Evolutionary conservation across 1,284 basidiomycete species (phyloP).

Genomic region (Malassezia cuniculi): DNA sequence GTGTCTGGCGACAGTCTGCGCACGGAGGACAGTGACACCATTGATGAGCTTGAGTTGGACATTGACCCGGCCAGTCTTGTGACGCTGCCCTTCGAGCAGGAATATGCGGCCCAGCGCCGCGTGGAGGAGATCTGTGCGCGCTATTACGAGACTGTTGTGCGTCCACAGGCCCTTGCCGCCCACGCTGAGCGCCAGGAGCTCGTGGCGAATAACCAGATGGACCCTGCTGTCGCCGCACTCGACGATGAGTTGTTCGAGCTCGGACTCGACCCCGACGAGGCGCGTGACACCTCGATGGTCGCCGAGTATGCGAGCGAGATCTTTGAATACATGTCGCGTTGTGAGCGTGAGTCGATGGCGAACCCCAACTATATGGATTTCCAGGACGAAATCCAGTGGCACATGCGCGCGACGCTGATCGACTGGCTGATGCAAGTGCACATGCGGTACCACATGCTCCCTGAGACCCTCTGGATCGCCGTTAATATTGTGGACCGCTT

Average conservation of each 20-base stretch:
- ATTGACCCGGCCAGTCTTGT: slow-evolving; percentile 39
- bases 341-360: slow-evolving; percentile 73
- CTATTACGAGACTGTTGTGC: slow-evolving; percentile 28
- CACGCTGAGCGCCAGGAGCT: slow-evolving; percentile 27
- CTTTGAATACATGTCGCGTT: slow-evolving; percentile 72
- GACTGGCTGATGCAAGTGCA: slow-evolving; percentile 56
- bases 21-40: slow-evolving; percentile 8
- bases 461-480: slow-evolving; percentile 58
- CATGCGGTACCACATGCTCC: slow-evolving; percentile 57
- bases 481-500: slow-evolving; percentile 58
- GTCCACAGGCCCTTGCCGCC: slow-evolving; percentile 23
- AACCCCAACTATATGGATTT: slow-evolving; percentile 85
- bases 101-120: slow-evolving; percentile 31
- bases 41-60: slow-evolving; percentile 22
- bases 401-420: slow-evolving; percentile 42
- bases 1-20: slow-evolving; percentile 2
- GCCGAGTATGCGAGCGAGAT: slow-evolving; percentile 96
- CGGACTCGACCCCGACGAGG: slow-evolving; percentile 51
- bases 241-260: slow-evolving; percentile 39
- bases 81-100: slow-evolving; percentile 34
- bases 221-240: slow-evolving; percentile 29
- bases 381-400: slow-evolving; percentile 88
- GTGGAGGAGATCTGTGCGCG: slow-evolving; percentile 28
- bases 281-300: slow-evolving; percentile 88
- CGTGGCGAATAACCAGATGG: slow-evolving; percentile 26